Evolutionary conservation across 257 asterid genomes (phyloP), one percentile per base, ranked within the genome.

Genomic region (Marsdenia floribunda): DNA sequence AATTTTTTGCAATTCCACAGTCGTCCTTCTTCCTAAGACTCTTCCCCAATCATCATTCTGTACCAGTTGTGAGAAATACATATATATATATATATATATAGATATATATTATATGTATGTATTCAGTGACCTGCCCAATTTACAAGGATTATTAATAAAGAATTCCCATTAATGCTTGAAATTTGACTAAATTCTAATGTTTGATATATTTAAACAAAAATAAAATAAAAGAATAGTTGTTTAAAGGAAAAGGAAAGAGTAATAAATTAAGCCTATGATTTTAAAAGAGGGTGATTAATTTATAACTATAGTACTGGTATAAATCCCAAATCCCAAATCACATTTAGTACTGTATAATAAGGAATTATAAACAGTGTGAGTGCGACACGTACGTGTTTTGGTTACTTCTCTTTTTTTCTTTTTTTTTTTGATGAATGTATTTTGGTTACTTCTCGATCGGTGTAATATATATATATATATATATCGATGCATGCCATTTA

Each of bases 71-170:
- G 59, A 35, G 55, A 65, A 46, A 65, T 8, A 38, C 2, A 38
- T 44, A 44, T 8, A 44, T 44, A 44, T 44, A 8, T 40, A 40
- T 40, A n/a, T n/a, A n/a, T n/a, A 44, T 8, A 44, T 44, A 44
- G 6, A 8, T 40, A 40, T 40, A 40, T 7, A 44, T 10, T 44
- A 44, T 44, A 58, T 16, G 22, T 35, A 74, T 66, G 26, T 38
- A 65, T 75, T 66, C 19, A 72, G 73, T 75, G n/a, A 75, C 46
- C 68, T 53, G 47, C 47, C 52, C 73, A 61, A 55, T 60, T 59
- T 73, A 15, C 49, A 13, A 42, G 2, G 19, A 55, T 47, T 47
- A 10, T 21, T 21, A 53, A 72, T 29, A n/a, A 0, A 40, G 40
- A 13, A 2, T 55, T 22, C 40, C 11, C 44, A 61, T 11, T 60